A percentile compares a stretch with the other conserved stretches of the same genome.
phyloP scores from a whole-genome alignment of 1,139 yeast genomes.

The Eremothecium sinecaudum region DNA sequence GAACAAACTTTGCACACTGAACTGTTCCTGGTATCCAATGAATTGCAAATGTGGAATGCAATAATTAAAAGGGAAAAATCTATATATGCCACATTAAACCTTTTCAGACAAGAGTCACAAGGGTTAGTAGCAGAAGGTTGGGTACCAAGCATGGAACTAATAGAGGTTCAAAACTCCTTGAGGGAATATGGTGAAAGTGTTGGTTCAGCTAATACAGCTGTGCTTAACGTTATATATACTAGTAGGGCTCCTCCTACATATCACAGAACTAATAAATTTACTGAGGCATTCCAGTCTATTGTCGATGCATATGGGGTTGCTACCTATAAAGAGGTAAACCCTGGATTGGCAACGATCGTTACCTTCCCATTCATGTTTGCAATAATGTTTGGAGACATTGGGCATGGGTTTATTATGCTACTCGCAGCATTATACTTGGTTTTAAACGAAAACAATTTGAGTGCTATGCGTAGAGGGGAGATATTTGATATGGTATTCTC shows the following conservation, averaged over 20 bases:
- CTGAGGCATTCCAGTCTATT: slow-evolving; percentile 65
- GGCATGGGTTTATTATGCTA: slow-evolving; percentile 63
- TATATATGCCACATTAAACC: slow-evolving; percentile 56
- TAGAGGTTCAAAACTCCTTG: slow-evolving; percentile 27
- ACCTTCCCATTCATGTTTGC: slow-evolving; percentile 86
- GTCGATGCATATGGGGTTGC: slow-evolving; percentile 79
- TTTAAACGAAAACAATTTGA: slow-evolving; percentile 49
- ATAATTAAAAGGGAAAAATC: slow-evolving; percentile 63
- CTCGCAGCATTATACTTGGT: slow-evolving; percentile 54
- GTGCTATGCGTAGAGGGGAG: slow-evolving; percentile 59
- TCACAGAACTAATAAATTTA: slow-evolving; percentile 68
- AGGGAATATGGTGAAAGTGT: slow-evolving; percentile 32
- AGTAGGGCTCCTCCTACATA: slow-evolving; percentile 69
- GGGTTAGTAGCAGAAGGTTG: slow-evolving; percentile 74
- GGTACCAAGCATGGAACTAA: slow-evolving; percentile 56
- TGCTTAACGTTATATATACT: slow-evolving; percentile 55
- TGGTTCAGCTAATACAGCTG: slow-evolving; percentile 48
- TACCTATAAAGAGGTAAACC: slow-evolving; percentile 67
- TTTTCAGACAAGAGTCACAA: slow-evolving; percentile 54
- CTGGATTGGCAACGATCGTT: slow-evolving; percentile 69
- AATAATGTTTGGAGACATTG: slow-evolving; percentile 80
- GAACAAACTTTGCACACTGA: slow-evolving; percentile 60
- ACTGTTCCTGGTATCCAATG: slow-evolving; percentile 56
- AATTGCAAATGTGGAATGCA: slow-evolving; percentile 59
- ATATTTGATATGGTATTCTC: slow-evolving; percentile 74